Base-by-base conservation (phyloP, 2,329 filamentous ascomycete species). In the Helicocarpus griseus region DNA sequence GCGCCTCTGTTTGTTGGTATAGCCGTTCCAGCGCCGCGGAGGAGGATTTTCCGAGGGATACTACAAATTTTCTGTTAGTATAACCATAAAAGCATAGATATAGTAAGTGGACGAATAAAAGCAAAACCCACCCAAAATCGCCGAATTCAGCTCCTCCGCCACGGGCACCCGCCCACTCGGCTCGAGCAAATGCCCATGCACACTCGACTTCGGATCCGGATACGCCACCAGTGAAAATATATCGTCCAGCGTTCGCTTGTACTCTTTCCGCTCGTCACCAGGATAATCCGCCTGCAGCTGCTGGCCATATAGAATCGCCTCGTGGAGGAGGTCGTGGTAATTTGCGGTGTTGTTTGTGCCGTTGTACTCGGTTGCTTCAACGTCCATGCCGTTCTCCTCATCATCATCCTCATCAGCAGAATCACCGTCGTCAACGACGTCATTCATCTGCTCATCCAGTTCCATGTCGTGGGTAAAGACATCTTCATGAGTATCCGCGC, bases 151-250 rank as follows among this genome's bases (percentile, higher is more conserved):
- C 67, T 95, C 90, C 71, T 98, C 93, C 7, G 90, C 90, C 38
- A 97, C 88, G 17, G 81, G 77, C 17, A 83, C 80, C 40, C 93
- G 77, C 1, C 87, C 89, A 49, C 79, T 80, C 36, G 79, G 76
- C 61, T 95, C 87, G 52, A 98, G 73, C 54, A 96, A 72, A 63
- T 88, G 85, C 14, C 85, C 83, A 53, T 96, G 79, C 53, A 85
- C 80, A 56, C 87, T 88, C 58, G 83, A 81, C 14, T 86, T 76
- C 0, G 90, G 87, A 63, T 96, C 87, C 33, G 80, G 72, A 63
- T 97, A 98, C 1, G 90, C 90, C 57, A 97, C 80, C 50, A 96
- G 74, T 5, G 89, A 86, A 69, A 93, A 95, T 1, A 94, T 90
- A 57, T 95, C 89, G 53, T 83, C 78, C 22, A 98, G 77, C 40